These are phyloP conservation scores for Leptographium radiaticola DNA, from an alignment of 2,329 filamentous ascomycete species.

Conservation along the genomic window DNA sequence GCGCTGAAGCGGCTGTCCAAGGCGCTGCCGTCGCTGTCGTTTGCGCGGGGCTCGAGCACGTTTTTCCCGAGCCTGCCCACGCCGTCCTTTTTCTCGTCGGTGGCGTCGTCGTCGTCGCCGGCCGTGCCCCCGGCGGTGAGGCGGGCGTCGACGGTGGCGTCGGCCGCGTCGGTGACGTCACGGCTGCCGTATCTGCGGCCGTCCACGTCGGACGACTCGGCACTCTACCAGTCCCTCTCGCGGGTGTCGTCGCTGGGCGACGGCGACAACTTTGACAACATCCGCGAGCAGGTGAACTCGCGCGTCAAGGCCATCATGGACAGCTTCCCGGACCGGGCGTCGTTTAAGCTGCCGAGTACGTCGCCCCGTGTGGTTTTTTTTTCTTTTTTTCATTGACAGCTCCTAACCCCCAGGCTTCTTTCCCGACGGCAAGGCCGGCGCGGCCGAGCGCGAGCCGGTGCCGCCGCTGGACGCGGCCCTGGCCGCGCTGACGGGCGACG, in stretches of 20 bases:
- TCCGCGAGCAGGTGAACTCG: constrained; percentile 76
- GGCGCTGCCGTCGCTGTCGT: constrained; percentile 41
- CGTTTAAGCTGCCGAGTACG: constrained; percentile 50
- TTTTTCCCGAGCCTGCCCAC: constrained; percentile 23
- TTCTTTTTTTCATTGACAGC: too few species aligned
- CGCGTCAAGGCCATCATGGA: constrained; percentile 83
- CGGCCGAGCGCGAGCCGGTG: background rate
- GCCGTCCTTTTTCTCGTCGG: constrained; percentile 26
- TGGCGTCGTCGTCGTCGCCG: constrained; percentile 14
- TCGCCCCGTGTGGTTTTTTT: background rate
- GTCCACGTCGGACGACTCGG: constrained; percentile 63
- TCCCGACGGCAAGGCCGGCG: constrained; percentile 12
- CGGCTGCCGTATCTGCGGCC: constrained; percentile 31
- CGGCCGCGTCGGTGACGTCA: background rate
- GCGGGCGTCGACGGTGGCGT: background rate
- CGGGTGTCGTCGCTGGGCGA: constrained; percentile 74
- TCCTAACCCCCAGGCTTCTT: constrained; percentile 11
- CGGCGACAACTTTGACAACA: constrained; percentile 65
- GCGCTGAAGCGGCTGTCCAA: constrained; percentile 43
- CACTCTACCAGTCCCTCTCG: constrained; percentile 64
- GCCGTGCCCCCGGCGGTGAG: background rate
- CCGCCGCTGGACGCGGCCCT: constrained; percentile 35
- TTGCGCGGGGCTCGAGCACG: constrained; percentile 22
- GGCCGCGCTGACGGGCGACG: constrained; percentile 62
- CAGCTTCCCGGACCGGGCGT: constrained; percentile 67